These are phyloP conservation scores for Colletotrichum noveboracense DNA, from an alignment of 2,329 filamentous ascomycete species.

Conservation along the genomic window DNA sequence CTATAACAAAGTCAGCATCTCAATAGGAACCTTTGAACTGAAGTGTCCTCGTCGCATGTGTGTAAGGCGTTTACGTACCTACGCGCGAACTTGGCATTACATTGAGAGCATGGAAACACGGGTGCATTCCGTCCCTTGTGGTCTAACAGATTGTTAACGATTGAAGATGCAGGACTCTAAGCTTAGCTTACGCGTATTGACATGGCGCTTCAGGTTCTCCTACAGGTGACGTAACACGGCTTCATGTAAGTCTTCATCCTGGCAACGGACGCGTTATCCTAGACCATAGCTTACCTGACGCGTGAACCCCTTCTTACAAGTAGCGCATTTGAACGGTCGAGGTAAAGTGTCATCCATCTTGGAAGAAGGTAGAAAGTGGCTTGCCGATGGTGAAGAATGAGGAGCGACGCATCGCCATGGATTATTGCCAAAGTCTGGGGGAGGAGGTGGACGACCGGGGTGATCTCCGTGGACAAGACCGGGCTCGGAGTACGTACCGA, in stretches of 20 bases:
- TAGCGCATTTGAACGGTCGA: slow-evolving; percentile 9
- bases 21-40: not conserved
- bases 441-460: not conserved
- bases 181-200: not conserved
- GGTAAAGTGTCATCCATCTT: not conserved
- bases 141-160: not conserved
- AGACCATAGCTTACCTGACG: not conserved
- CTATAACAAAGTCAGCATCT: not conserved
- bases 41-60: not conserved
- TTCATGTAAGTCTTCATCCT: not conserved
- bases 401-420: not conserved
- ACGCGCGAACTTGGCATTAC: not conserved
- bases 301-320: slow-evolving; percentile 6
- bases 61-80: not conserved
- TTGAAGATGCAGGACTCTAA: not conserved
- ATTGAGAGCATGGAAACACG: not conserved
- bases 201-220: slow-evolving; percentile 12
- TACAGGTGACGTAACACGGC: not conserved
- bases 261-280: not conserved
- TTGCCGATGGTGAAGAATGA: not conserved
- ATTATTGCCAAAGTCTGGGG: not conserved
- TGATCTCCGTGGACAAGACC: not conserved
- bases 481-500: not conserved
- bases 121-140: slow-evolving; percentile 8
- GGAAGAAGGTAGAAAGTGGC: not conserved